Conservation (phyloP, 2,329 filamentous ascomycete species). For the Zalaria sp. region DNA sequence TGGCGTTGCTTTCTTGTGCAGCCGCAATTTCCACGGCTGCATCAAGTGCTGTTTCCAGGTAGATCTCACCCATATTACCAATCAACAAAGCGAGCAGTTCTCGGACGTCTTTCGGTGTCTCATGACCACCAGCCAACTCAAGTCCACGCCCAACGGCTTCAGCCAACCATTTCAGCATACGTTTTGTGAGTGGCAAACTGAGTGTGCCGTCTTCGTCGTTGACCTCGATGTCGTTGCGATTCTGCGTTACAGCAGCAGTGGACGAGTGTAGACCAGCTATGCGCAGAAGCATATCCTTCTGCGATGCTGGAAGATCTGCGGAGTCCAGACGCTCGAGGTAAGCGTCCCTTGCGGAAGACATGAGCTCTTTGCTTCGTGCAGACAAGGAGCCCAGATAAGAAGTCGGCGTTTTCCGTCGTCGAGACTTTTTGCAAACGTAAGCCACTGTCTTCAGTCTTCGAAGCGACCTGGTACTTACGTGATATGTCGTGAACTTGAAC, state of each 20-base stretch:
- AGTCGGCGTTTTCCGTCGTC: constrained; percentile 74
- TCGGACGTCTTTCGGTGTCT: constrained; percentile 88
- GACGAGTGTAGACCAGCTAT: constrained; percentile 72
- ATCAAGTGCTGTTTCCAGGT: constrained; percentile 51
- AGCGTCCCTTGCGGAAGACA: constrained; percentile 77
- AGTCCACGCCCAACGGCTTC: constrained; percentile 85
- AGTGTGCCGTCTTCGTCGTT: constrained; percentile 78
- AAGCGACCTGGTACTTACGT: constrained; percentile 26
- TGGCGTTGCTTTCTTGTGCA: constrained; percentile 56
- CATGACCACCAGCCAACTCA: constrained; percentile 73
- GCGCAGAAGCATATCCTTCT: constrained; percentile 79
- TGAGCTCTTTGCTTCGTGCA: constrained; percentile 76
- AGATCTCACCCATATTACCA: constrained; percentile 75
- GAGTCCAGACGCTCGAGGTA: constrained; percentile 83
- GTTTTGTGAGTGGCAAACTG: constrained; percentile 76
- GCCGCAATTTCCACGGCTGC: constrained; percentile 61
- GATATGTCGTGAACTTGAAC: constrained; percentile 95
- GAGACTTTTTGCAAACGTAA: constrained; percentile 27
- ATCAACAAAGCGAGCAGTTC: constrained; percentile 73
- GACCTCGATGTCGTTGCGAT: constrained; percentile 77
- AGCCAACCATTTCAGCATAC: constrained; percentile 95
- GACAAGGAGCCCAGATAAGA: constrained; percentile 88
- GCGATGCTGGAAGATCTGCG: constrained; percentile 72
- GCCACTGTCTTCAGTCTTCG: too few relatives aligned
- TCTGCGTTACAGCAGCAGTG: constrained; percentile 28